A percentile compares a stretch with the other conserved stretches of the same genome.
Conservation (phyloP, 2,329 filamentous ascomycete species). For the Gliomastix tumulicola region DNA sequence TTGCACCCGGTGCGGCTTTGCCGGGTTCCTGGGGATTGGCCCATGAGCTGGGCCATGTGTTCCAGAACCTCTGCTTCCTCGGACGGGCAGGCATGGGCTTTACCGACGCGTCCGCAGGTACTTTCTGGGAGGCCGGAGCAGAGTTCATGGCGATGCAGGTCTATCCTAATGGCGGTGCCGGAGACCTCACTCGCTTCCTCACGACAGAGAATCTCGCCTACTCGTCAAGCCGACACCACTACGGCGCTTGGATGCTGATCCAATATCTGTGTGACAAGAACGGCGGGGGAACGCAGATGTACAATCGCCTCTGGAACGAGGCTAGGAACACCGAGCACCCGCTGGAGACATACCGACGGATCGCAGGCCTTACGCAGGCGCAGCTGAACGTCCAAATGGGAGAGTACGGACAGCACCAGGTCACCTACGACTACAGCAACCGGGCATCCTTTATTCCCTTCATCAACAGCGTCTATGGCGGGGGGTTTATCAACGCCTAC, state of each 20-base stretch:
- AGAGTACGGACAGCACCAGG: conserved; percentile 2
- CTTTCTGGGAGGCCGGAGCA: conserved; percentile 2
- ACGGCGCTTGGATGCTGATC: conserved; percentile 2
- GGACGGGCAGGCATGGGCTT: conserved; percentile 1
- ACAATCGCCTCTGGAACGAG: conserved; percentile 2
- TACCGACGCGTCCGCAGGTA: conserved; percentile 1
- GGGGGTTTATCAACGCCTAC: conserved; percentile 2
- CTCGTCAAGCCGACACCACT: conserved; percentile 1
- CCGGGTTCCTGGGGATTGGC: conserved; percentile 1
- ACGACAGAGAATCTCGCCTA: conserved; percentile 1
- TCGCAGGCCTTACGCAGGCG: not conserved
- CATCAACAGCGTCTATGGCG: conserved; percentile 1
- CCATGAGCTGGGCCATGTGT: conserved; percentile 2
- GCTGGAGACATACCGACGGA: not conserved
- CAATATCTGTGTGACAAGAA: conserved; percentile 2
- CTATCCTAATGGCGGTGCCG: conserved; percentile 1
- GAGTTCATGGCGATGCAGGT: conserved; percentile 3
- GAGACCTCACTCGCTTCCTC: conserved; percentile 2
- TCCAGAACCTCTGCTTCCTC: conserved; percentile 2
- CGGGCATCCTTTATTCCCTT: not conserved
- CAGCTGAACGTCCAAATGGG: conserved; percentile 1
- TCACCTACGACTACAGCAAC: conserved; percentile 2
- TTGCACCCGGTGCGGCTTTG: conserved; percentile 1
- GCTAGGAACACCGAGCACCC: conserved; percentile 1
- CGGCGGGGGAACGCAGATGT: not conserved